Evolutionary conservation across 345 rosid species (phyloP).

Genomic region (Eutrema yunnanense): DNA sequence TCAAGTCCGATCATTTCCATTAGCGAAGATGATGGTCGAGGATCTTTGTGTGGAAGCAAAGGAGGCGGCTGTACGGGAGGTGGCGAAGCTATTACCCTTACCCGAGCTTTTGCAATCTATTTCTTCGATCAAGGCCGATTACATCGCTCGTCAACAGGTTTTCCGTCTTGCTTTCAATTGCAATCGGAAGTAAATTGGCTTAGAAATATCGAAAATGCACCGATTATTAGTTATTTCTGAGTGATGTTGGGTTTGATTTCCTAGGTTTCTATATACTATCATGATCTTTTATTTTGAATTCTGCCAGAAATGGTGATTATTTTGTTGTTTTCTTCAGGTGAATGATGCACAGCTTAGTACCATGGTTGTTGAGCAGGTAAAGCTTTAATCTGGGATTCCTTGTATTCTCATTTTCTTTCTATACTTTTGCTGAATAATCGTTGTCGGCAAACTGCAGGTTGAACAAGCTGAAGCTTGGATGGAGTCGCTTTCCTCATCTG

Average conservation of each 20-base stretch:
- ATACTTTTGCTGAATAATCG: neutral
- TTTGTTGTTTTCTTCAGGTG: conserved; percentile 41
- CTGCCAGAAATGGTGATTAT: neutral
- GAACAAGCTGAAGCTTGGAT: conserved; percentile 87
- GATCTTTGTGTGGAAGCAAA: no score
- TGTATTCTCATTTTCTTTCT: neutral
- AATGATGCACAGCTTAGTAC: conserved; percentile 99
- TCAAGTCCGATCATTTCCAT: neutral
- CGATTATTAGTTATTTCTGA: neutral
- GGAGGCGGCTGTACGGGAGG: no score
- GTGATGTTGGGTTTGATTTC: neutral
- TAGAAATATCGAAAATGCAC: neutral
- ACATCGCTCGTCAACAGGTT: conserved; percentile 95
- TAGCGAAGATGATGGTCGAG: no score
- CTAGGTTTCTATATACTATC: neutral
- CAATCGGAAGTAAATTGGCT: neutral
- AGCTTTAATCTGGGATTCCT: neutral
- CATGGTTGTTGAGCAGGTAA: conserved; percentile 97
- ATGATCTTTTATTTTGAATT: neutral
- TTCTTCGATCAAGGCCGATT: conserved; percentile 82
- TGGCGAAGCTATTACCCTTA: no score
- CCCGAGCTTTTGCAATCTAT: conserved; percentile 31
- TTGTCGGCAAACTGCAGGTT: conserved; percentile 43
- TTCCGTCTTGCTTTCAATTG: neutral
- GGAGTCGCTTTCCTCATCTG: conserved; percentile 63